Evolutionary conservation across 257 asterid genomes (phyloP), one percentile per base, ranked within the genome.

Genomic region (Asclepias syriaca): DNA sequence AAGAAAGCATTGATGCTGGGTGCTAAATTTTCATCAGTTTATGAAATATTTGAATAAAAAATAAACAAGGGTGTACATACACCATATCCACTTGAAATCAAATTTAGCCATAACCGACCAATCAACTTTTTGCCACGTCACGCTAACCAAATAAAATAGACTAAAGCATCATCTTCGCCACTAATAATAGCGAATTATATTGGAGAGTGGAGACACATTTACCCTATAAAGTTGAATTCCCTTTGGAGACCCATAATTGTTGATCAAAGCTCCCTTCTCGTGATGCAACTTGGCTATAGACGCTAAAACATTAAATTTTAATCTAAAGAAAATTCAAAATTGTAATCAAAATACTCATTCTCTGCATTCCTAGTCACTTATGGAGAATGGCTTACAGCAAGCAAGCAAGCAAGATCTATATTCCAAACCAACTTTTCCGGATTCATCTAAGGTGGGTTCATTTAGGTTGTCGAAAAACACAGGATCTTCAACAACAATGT

Each of bases 1-100:
- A 68, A 32, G 70, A 68, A 32, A 34, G 71, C 61, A 32, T 68
- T 37, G 58, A 69, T 75, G 70, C 74, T 29, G 60, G 69, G 22
- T 16, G 8, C 45, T 24, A 24, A 24, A 24, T 24, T 24, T 24
- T 24, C 27, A 0, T 24, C 27, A n/a, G n/a, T n/a, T n/a, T n/a
- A n/a, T n/a, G n/a, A n/a, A n/a, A n/a, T n/a, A n/a, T 24, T 24
- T 24, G 27, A 24, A 24, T 24, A 24, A 24, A 24, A 24, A 24
- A 24, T 24, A 24, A 24, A 24, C n/a, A n/a, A n/a, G n/a, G n/a
- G n/a, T n/a, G n/a, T n/a, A n/a, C n/a, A n/a, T n/a, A n/a, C n/a
- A n/a, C 27, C 27, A 24, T 24, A 24, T 24, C 27, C 27, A 24
- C 27, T 24, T 24, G 27, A 24, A 24, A 24, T 24, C 27, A 24